Conservation (phyloP, 305 asterid species). For the Petunia hybrid region DNA sequence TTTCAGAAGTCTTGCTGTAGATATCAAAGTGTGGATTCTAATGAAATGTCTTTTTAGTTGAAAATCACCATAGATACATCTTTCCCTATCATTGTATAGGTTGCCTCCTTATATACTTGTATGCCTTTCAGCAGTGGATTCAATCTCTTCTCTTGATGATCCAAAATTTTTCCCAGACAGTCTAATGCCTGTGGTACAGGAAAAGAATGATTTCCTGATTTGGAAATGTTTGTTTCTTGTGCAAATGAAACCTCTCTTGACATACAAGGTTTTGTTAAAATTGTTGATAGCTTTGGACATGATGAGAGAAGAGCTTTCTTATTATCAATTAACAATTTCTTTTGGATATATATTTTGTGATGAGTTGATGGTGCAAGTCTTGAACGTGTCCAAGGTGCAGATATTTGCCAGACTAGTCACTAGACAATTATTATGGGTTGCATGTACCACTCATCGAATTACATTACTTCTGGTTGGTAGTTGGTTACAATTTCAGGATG, state of each 20-base stretch:
- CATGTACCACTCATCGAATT: neutral
- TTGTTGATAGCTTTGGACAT: constrained; percentile 4
- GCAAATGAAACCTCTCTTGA: constrained; percentile 12
- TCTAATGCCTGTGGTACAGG: constrained; percentile 8
- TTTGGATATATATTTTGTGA: neutral
- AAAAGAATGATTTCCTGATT: constrained; percentile 14
- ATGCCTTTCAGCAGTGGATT: constrained; percentile 23
- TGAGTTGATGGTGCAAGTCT: constrained; percentile 18
- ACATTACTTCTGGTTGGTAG: too few relatives aligned
- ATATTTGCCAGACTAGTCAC: neutral
- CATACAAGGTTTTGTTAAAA: neutral
- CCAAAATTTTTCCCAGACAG: neutral
- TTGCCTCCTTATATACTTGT: constrained; percentile 9
- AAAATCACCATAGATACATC: constrained; percentile 18
- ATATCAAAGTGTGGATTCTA: constrained; percentile 38
- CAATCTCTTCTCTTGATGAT: constrained; percentile 31
- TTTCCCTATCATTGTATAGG: constrained; percentile 32
- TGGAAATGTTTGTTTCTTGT: constrained; percentile 23
- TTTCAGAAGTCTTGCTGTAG: constrained; percentile 24
- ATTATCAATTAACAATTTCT: neutral
- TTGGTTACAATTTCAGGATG: neutral
- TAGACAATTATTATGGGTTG: neutral
- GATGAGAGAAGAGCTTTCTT: neutral
- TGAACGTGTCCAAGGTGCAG: constrained; percentile 5
- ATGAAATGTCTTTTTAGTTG: constrained; percentile 10